Evolutionary conservation across 1,139 yeast genomes (phyloP), one percentile per base, ranked within the genome.

Genomic region (Lodderomyces jiufengensis): DNA sequence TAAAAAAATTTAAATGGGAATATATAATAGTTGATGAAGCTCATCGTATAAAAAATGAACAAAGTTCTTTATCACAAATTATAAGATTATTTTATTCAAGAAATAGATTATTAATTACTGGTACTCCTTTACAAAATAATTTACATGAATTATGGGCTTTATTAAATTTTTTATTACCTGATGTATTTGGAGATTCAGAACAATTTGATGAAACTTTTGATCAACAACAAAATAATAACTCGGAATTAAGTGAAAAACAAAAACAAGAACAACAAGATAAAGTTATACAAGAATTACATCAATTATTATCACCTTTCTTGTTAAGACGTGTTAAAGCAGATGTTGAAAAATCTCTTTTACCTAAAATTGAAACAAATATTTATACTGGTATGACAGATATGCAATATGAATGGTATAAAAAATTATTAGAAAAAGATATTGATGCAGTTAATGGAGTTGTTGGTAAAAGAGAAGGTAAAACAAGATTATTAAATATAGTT

Each of bases 91-190:
- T 92, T 52, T 82, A 84, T 52, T 86, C 97, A 4, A 75, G 84
- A 40, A 87, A 86, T 54, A 69, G 98, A 46, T 66, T 92, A 34
- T 66, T 92, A 38, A 90, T 92, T 40, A 92, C 98, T 0, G 98
- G 98, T 49, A 92, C 98, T 0, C 98, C 98, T 0, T 65, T 92
- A 40, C 98, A 92, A 54, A 92, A 92, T 56, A 92, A 92, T 49
- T 64, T 92, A 39, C 97, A 92, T 59, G 98, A 92, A 61, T 69
- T 92, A 37, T 92, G 98, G 98, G 96, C 97, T 0, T 63, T 92
- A 35, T 66, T 92, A 40, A 92, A 92, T 56, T 92, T 90, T 59
- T 64, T 92, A 27, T 64, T 92, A 13, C 98, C 98, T 0, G 98
- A 92, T 61, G 95, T 92, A 10, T 92, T 92, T 58, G 86, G 95